Percentiles rank a stretch among this genome's conserved stretches.
Conservation (phyloP, 306 rosid species). For the Begonia loranthoides region DNA sequence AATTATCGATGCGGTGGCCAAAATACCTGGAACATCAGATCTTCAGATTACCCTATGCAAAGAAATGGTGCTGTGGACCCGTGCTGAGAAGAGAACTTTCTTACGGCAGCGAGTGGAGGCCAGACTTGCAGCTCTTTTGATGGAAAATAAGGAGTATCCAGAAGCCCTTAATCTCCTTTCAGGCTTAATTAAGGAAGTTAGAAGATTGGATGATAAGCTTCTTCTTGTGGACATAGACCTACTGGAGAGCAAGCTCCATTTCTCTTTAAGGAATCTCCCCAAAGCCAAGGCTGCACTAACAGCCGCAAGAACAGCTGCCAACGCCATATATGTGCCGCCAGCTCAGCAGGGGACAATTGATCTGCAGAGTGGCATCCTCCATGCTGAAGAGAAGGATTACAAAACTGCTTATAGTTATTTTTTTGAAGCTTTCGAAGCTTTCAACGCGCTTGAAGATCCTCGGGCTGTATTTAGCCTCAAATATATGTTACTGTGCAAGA, state of each 20-base stretch:
- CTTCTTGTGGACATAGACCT: slow-evolving; percentile 92
- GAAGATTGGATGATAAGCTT: slow-evolving; percentile 92
- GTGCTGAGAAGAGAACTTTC: slow-evolving; percentile 80
- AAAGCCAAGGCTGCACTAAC: slow-evolving; percentile 95
- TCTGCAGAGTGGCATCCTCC: slow-evolving; percentile 93
- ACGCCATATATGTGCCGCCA: slow-evolving; percentile 93
- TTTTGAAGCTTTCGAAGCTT: slow-evolving; percentile 93
- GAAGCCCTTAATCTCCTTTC: slow-evolving; percentile 79
- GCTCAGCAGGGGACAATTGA: slow-evolving; percentile 93
- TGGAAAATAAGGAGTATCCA: slow-evolving; percentile 82
- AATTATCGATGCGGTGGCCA: slow-evolving; percentile 74
- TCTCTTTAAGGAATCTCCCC: slow-evolving; percentile 86
- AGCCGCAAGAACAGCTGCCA: slow-evolving; percentile 94
- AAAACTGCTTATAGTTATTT: slow-evolving; percentile 86
- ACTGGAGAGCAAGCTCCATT: slow-evolving; percentile 89
- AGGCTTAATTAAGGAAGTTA: slow-evolving; percentile 81
- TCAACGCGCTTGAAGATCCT: slow-evolving; percentile 82
- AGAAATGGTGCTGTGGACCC: slow-evolving; percentile 96
- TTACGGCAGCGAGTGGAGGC: slow-evolving; percentile 91
- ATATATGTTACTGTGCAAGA: slow-evolving; percentile 82
- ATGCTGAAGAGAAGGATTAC: slow-evolving; percentile 89
- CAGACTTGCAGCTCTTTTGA: slow-evolving; percentile 82
- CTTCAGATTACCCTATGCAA: slow-evolving; percentile 79
- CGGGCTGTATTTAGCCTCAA: slow-evolving; percentile 89
- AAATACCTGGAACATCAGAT: slow-evolving; percentile 76